phyloP scores from a whole-genome alignment of 495 filamentous ascomycete genomes.

The Xylaria flabelliformis region DNA sequence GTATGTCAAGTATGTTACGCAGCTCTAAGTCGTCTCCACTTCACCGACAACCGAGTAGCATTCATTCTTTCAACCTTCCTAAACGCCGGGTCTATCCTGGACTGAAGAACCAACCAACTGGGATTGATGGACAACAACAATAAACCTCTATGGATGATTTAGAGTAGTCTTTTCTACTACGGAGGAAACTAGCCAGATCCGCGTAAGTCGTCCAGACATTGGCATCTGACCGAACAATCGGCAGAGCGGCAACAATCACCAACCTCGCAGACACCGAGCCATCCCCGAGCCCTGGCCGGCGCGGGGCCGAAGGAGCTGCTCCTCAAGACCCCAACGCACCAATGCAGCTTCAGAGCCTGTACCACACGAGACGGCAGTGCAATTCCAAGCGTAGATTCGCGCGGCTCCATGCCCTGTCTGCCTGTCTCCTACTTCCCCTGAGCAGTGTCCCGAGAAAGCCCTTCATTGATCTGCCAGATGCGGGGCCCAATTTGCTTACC shows the following conservation, averaged over 20 bases:
- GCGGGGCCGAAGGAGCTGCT: constrained; percentile 29
- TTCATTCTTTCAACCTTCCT: neutral
- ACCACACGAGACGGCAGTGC: constrained; percentile 15
- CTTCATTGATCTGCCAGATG: neutral
- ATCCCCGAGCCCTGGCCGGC: constrained; percentile 41
- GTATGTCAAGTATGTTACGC: neutral
- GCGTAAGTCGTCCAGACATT: neutral
- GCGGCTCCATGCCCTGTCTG: constrained; percentile 12
- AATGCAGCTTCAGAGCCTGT: neutral
- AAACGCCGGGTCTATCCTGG: constrained; percentile 8
- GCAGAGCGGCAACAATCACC: constrained; percentile 15
- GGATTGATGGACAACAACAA: neutral
- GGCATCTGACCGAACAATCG: constrained; percentile 7
- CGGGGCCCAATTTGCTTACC: constrained; percentile 5
- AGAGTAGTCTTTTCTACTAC: neutral
- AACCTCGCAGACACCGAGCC: constrained; percentile 35
- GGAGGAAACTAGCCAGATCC: constrained; percentile 1
- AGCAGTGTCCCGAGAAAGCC: neutral
- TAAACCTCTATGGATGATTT: neutral
- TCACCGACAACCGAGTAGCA: constrained; percentile 36
- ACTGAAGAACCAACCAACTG: neutral
- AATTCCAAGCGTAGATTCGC: constrained; percentile 5
- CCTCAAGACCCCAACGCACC: neutral
- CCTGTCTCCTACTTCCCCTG: neutral
- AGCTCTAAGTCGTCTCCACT: constrained; percentile 25